Base-by-base conservation (phyloP, 75 land plant species). In the Chamaecyparis obtusa region DNA sequence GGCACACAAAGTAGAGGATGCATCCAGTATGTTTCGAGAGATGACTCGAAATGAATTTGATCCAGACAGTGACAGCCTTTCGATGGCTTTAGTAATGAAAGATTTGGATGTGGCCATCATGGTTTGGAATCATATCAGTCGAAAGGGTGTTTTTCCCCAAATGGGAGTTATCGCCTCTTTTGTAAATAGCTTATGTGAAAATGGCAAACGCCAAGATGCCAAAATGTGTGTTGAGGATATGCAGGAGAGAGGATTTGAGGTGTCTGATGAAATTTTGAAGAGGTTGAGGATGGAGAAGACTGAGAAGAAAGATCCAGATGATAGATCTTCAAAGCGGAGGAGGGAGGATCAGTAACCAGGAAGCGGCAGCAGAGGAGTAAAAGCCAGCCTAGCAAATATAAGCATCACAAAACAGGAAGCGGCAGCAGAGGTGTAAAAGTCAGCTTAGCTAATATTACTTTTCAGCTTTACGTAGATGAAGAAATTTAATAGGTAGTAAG, bases 21-120 rank as follows among this genome's bases (percentile, higher is more conserved):
- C 92, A 16, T 37, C 77, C 9, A n/a, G 54, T 9, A 48, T 93
- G 3, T 92, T 93, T 43, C 85, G 10, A 27, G 95, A 93, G 85
- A 93, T 93, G 93, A 86, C 90, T 60, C 90, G 91, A 76, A 93
- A 93, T 74, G 95, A 93, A 85, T 87, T 51, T 56, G 36, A 36
- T 46, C 95, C 89, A 15, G 24, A 92, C 87, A 48, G 91, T 87
- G 37, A 21, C 43, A 84, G 4, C 87, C 88, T 2, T 37, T 90
- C 39, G 88, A 54, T 85, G 17, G 86, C 36, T 54, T 19, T 89
- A 49, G 87, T 89, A 19, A 1, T 24, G 37, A 80, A 54, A 13
- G 91, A 88, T 16, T n/a, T 83, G 39, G 46, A 87, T 83, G 75
- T 85, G 86, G 92, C 89, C 16, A 75, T 88, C 3, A 92, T 83